phyloP scores from a whole-genome alignment of 148 eudicot species.

The Rhododendron williamsianum region DNA sequence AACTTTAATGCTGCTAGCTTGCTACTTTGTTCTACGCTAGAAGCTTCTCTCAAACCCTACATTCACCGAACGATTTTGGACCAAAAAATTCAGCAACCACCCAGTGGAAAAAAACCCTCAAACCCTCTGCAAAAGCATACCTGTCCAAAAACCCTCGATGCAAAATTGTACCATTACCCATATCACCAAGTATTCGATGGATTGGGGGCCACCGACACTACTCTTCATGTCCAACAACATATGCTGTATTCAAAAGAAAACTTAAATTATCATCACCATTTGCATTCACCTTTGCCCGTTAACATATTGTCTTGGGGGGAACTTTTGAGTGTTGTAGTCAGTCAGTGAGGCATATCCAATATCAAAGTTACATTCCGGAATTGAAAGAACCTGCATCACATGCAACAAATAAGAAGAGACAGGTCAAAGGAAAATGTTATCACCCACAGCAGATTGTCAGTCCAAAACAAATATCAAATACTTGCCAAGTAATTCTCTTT shows the following conservation, averaged over 20 bases:
- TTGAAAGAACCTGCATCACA: constrained; percentile 55
- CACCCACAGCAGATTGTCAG: background rate
- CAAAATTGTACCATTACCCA: background rate
- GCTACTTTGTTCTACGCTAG: background rate
- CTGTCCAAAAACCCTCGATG: background rate
- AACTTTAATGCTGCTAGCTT: background rate
- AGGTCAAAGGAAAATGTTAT: constrained; percentile 1
- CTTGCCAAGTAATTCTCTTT: constrained; percentile 82
- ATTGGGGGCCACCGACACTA: background rate
- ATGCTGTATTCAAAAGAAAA: background rate
- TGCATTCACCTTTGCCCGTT: constrained; percentile 59
- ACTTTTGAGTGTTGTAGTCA: constrained; percentile 85
- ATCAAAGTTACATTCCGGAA: constrained; percentile 58
- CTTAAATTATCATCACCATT: background rate
- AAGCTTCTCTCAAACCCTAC: background rate
- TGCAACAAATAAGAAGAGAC: constrained; percentile 5
- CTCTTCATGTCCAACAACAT: background rate
- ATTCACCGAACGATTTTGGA: background rate
- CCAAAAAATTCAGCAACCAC: background rate
- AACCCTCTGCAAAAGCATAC: background rate
- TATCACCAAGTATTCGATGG: background rate
- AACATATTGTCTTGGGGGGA: constrained; percentile 44
- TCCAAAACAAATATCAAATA: background rate
- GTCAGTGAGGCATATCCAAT: constrained; percentile 63
- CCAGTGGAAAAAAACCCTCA: background rate